Percentiles rank a stretch among this genome's conserved stretches.
Conservation (phyloP, 495 filamentous ascomycete genomes). For the Lindgomyces ingoldianus region DNA sequence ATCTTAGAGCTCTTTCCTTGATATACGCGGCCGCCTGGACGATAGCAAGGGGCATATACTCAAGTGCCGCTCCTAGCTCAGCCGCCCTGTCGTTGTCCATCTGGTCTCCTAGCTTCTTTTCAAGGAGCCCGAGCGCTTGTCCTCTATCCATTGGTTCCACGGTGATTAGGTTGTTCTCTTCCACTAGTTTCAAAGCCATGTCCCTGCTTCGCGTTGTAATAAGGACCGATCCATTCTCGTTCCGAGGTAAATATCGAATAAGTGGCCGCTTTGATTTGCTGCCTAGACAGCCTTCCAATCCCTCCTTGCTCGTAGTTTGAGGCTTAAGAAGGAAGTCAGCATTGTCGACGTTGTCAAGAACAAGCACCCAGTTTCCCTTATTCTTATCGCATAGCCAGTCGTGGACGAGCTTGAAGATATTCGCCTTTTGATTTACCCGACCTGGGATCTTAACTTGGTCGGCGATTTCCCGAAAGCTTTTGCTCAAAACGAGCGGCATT, state of each 20-base stretch:
- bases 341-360: conserved; percentile 58
- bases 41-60: too few species aligned
- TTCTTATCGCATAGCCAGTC: conserved; percentile 46
- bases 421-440: conserved; percentile 39
- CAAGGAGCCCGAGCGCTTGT: conserved; percentile 44
- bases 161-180: conserved; percentile 44
- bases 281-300: neutral
- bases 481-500: conserved; percentile 37
- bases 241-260: conserved; percentile 5
- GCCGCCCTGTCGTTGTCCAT: conserved; percentile 11
- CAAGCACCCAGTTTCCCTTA: conserved; percentile 50
- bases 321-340: conserved; percentile 40
- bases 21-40: too few species aligned
- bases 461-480: conserved; percentile 32
- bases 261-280: neutral
- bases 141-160: conserved; percentile 43
- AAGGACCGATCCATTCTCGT: conserved; percentile 14
- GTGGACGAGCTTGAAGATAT: conserved; percentile 43
- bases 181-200: conserved; percentile 38
- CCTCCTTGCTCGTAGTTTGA: neutral
- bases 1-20: conserved; percentile 17
- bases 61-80: conserved; percentile 17
- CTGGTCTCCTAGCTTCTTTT: conserved; percentile 46
- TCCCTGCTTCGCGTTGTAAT: conserved; percentile 3
- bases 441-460: conserved; percentile 22